phyloP scores from a whole-genome alignment of 2,329 filamentous ascomycete genomes.

The Neurospora sp. region DNA sequence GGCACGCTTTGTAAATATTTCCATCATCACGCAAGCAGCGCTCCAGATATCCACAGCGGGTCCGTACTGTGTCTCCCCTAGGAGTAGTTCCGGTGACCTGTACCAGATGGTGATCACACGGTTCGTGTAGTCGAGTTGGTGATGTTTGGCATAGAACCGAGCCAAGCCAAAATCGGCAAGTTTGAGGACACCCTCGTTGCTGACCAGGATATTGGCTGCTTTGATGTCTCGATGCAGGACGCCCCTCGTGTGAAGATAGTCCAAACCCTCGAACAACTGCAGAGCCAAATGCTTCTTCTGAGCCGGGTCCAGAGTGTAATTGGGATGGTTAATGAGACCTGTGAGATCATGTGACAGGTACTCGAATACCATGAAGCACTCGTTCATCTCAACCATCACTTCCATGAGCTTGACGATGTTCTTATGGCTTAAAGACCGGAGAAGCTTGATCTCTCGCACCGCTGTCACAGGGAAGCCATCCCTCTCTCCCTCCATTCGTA shows the following conservation, averaged over 20 bases:
- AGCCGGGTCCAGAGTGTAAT: slow-evolving; percentile 71
- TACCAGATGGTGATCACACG: slow-evolving; percentile 99
- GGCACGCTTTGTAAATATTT: slow-evolving; percentile 88
- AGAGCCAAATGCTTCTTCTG: slow-evolving; percentile 91
- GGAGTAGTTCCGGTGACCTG: slow-evolving; percentile 76
- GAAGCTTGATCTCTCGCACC: slow-evolving; percentile 79
- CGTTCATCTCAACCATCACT: slow-evolving; percentile 97
- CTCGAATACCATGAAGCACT: slow-evolving; percentile 99
- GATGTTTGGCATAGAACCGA: slow-evolving; percentile 88
- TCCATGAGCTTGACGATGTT: slow-evolving; percentile 80
- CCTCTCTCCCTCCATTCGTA: slow-evolving; percentile 86
- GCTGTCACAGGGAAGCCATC: slow-evolving; percentile 89
- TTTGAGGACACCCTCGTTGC: slow-evolving; percentile 79
- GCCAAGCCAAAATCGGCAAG: slow-evolving; percentile 93
- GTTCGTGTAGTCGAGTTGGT: slow-evolving; percentile 92
- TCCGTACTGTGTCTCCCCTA: slow-evolving; percentile 85
- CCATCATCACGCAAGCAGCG: slow-evolving; percentile 89
- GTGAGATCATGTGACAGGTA: slow-evolving; percentile 95
- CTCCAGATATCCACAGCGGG: slow-evolving; percentile 94
- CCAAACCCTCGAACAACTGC: slow-evolving; percentile 87
- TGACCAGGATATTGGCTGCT: slow-evolving; percentile 92
- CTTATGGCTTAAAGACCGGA: slow-evolving; percentile 74
- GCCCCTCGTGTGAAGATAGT: slow-evolving; percentile 87
- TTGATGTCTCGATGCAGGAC: slow-evolving; percentile 97
- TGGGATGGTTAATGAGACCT: slow-evolving; percentile 87